A percentile compares a stretch with the other conserved stretches of the same genome.
Evolutionary conservation across 2,329 filamentous ascomycete species (phyloP).

Genomic region (Fusarium robinianum): DNA sequence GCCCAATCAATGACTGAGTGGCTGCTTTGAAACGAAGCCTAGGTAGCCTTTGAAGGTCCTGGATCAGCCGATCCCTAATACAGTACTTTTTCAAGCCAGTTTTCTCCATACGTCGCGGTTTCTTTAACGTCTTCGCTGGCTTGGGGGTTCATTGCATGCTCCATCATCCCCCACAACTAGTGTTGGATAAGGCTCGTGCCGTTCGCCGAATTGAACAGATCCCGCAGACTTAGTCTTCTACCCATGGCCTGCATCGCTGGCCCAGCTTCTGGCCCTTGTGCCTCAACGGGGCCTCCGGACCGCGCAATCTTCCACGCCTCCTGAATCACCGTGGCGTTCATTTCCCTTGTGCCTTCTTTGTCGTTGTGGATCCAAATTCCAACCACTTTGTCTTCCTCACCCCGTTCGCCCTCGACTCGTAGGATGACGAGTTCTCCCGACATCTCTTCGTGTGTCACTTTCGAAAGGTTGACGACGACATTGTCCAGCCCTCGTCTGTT

Average conservation of each 20-base stretch:
- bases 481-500: constrained; percentile 75
- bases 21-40: too few relatives aligned
- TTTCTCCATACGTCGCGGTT: too few relatives aligned
- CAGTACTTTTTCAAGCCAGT: too few relatives aligned
- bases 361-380: constrained; percentile 62
- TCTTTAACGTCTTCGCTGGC: neutral
- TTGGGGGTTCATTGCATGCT: neutral
- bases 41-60: too few relatives aligned
- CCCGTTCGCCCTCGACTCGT: constrained; percentile 45
- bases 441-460: constrained; percentile 67
- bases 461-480: constrained; percentile 66
- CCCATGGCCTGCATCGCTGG: constrained; percentile 52
- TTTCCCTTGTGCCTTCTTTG: constrained; percentile 48
- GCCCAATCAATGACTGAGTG: too few relatives aligned
- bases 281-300: constrained; percentile 36
- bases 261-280: constrained; percentile 42
- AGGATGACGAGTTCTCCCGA: constrained; percentile 59
- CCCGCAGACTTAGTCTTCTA: constrained; percentile 49
- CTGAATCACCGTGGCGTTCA: constrained; percentile 49
- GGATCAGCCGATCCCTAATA: too few relatives aligned
- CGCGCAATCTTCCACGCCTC: constrained; percentile 49
- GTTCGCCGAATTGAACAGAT: constrained; percentile 48
- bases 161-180: constrained; percentile 16
- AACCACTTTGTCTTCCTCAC: constrained; percentile 48
- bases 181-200: constrained; percentile 26